phyloP scores from a whole-genome alignment of 495 filamentous ascomycete species.

The Lasiosphaeria miniovina region DNA sequence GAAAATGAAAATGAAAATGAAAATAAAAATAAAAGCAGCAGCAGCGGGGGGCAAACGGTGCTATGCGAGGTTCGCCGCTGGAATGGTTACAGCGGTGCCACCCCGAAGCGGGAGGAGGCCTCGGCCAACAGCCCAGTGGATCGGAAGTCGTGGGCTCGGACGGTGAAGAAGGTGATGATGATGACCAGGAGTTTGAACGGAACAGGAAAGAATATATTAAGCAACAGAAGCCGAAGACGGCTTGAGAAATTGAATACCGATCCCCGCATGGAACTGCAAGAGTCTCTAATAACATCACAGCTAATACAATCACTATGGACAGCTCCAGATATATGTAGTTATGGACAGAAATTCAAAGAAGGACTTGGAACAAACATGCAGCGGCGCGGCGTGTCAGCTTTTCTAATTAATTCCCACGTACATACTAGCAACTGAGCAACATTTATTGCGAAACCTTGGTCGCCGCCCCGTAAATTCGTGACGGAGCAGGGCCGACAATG shows the following conservation, averaged over 20 bases:
- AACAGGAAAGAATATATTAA: too few relatives aligned
- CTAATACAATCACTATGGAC: neutral
- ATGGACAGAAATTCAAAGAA: neutral
- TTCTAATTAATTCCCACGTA: neutral
- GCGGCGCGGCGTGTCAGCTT: too few relatives aligned
- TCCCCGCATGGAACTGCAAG: neutral
- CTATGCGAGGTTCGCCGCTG: slow-evolving; percentile 23
- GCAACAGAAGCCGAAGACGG: too few relatives aligned
- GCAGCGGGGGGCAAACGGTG: slow-evolving; percentile 12
- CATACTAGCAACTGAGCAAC: neutral
- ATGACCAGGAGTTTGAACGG: too few relatives aligned
- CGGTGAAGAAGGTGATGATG: slow-evolving; percentile 6
- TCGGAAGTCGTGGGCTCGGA: slow-evolving; percentile 23
- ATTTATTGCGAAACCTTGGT: neutral
- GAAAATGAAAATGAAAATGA: too few relatives aligned
- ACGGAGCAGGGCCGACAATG: neutral
- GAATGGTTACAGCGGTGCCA: slow-evolving; percentile 8
- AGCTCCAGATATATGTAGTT: too few relatives aligned
- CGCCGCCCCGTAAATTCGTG: neutral
- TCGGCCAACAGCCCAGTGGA: slow-evolving; percentile 14
- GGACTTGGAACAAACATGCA: neutral
- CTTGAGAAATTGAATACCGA: too few relatives aligned
- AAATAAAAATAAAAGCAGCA: too few relatives aligned
- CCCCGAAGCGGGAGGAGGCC: slow-evolving; percentile 18
- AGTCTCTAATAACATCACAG: neutral